phyloP scores from a whole-genome alignment of 768 basidiomycete genomes.

The Auriculariales sp. region DNA sequence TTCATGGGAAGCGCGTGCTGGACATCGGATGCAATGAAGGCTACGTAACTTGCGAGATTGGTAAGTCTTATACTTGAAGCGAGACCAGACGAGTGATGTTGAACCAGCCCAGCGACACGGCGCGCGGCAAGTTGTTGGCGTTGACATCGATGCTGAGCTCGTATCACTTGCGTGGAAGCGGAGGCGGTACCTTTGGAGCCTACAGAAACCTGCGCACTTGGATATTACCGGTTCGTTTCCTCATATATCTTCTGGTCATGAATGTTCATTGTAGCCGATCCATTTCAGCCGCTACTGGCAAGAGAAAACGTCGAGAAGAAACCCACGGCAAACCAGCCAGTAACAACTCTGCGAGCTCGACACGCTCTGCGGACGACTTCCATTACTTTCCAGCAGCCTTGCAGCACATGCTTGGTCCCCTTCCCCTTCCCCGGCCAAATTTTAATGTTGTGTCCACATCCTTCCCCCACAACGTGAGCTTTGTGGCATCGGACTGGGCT shows the following conservation, averaged over 20 bases:
- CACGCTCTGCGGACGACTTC: background rate
- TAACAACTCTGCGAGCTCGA: background rate
- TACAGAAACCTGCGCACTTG: conserved; percentile 30
- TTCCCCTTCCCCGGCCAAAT: conserved; percentile 39
- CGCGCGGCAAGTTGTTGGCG: conserved; percentile 57
- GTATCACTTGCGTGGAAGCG: conserved; percentile 66
- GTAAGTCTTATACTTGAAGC: conserved; percentile 20
- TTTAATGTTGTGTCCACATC: conserved; percentile 12
- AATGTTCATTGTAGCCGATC: too few relatives aligned
- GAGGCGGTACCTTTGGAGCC: conserved; percentile 55
- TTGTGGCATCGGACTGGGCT: conserved; percentile 67
- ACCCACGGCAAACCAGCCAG: too few relatives aligned
- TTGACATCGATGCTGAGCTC: conserved; percentile 71
- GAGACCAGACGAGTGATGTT: background rate
- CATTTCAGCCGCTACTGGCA: too few relatives aligned
- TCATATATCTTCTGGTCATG: conserved; percentile 5
- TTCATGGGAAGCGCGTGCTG: conserved; percentile 44
- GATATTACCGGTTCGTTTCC: background rate
- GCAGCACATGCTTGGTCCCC: conserved; percentile 58
- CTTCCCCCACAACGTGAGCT: conserved; percentile 73
- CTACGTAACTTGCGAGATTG: conserved; percentile 75
- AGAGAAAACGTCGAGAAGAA: too few relatives aligned
- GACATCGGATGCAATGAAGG: conserved; percentile 86
- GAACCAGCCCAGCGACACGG: conserved; percentile 45
- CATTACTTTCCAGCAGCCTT: conserved; percentile 64